Conservation (phyloP, 345 rosid species). For the sweet orange (Citrus sinensis) region DVS_A1.0 CM039168.1:424501-425000, state of each 20-base stretch:
- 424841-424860: slow-evolving; percentile 95
- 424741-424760: slow-evolving; percentile 25
- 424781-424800: slow-evolving; percentile 87
- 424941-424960: neutral
- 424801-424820: slow-evolving; percentile 88
- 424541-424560: slow-evolving; percentile 63
- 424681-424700: slow-evolving; percentile 41
- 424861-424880: slow-evolving; percentile 98
- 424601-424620: slow-evolving; percentile 66
- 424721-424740: slow-evolving; percentile 6
- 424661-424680: slow-evolving; percentile 83
- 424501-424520: slow-evolving; percentile 67
- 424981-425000: neutral
- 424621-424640: slow-evolving; percentile 78
- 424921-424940: slow-evolving; percentile 35
- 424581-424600: slow-evolving; percentile 51
- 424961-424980: neutral
- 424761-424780: slow-evolving; percentile 39
- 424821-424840: slow-evolving; percentile 88
- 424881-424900: slow-evolving; percentile 95
- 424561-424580: slow-evolving; percentile 75
- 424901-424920: slow-evolving; percentile 94
- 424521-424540: slow-evolving; percentile 64
- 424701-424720: slow-evolving; percentile 17
- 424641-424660: slow-evolving; percentile 73